A percentile compares a stretch with the other conserved stretches of the same genome.
phyloP scores from a whole-genome alignment of 2,329 filamentous ascomycete genomes.

The Penicillium crustosum region DNA sequence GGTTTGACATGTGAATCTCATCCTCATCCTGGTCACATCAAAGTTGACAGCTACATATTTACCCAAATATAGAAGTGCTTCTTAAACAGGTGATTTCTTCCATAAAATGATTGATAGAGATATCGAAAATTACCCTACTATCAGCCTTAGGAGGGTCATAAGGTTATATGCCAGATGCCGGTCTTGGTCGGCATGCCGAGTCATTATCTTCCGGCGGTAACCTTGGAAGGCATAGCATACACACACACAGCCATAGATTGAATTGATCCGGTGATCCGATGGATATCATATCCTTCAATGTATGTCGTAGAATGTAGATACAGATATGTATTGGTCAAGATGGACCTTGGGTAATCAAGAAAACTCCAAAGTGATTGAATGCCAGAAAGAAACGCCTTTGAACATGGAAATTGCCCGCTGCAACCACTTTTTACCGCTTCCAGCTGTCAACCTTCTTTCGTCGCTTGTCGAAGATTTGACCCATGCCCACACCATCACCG shows the following conservation, averaged over 20 bases:
- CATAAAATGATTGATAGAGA: neutral
- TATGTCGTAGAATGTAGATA: conserved; percentile 5
- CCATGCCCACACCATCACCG: conserved; percentile 63
- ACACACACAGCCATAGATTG: neutral
- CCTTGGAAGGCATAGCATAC: neutral
- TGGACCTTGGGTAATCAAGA: conserved; percentile 6
- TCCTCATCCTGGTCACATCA: neutral
- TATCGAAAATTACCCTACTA: too few relatives aligned
- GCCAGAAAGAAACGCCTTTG: conserved; percentile 8
- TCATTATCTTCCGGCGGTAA: neutral
- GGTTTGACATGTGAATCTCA: conserved; percentile 12
- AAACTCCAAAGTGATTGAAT: conserved; percentile 11
- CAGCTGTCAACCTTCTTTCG: conserved; percentile 47
- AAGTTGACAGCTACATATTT: neutral
- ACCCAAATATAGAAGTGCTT: too few relatives aligned
- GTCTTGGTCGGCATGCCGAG: neutral
- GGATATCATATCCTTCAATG: neutral
- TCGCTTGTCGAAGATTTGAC: conserved; percentile 56
- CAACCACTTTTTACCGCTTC: conserved; percentile 34
- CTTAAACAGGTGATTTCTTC: neutral
- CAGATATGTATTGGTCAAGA: conserved; percentile 10
- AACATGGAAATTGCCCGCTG: neutral
- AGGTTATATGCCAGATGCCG: neutral
- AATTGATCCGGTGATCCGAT: neutral
- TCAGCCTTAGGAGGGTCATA: too few relatives aligned